Percentiles rank a stretch among this genome's conserved stretches.
These are phyloP conservation scores for Amylostereum areolatum DNA, from an alignment of 1,284 basidiomycete species.

Conservation along the genomic window DNA sequence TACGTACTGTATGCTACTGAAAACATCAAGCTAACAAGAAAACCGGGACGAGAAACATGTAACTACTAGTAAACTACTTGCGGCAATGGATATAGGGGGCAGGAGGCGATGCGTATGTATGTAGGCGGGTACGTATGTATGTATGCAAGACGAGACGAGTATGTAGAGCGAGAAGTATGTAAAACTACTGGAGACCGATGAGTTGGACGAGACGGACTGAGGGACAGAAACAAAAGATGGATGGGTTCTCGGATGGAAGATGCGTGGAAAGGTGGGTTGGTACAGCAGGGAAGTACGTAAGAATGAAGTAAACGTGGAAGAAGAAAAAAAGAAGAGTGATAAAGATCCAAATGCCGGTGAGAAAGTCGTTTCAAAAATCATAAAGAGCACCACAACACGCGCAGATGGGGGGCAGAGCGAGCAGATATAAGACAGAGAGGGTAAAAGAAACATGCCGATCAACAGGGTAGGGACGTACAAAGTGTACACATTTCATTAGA, in stretches of 20 bases:
- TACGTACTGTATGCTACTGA: neutral
- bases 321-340: conserved; percentile 1
- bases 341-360: conserved; percentile 4
- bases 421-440: neutral
- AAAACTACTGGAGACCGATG: conserved; percentile 2
- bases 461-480: neutral
- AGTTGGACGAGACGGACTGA: neutral
- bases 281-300: neutral
- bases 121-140: conserved; percentile 13
- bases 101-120: neutral
- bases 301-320: conserved; percentile 9
- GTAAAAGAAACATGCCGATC: neutral
- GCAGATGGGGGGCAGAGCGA: neutral
- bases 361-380: conserved; percentile 3
- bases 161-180: conserved; percentile 13
- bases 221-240: neutral
- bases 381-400: neutral
- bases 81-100: neutral
- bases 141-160: conserved; percentile 13
- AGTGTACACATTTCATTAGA: neutral
- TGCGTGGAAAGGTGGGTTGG: neutral
- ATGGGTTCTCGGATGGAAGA: neutral
- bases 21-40: neutral
- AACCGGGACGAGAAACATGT: neutral
- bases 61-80: neutral